These are phyloP conservation scores for Fusarium brachygibbosum DNA, from an alignment of 2,329 filamentous ascomycete species.

Conservation along the genomic window DNA sequence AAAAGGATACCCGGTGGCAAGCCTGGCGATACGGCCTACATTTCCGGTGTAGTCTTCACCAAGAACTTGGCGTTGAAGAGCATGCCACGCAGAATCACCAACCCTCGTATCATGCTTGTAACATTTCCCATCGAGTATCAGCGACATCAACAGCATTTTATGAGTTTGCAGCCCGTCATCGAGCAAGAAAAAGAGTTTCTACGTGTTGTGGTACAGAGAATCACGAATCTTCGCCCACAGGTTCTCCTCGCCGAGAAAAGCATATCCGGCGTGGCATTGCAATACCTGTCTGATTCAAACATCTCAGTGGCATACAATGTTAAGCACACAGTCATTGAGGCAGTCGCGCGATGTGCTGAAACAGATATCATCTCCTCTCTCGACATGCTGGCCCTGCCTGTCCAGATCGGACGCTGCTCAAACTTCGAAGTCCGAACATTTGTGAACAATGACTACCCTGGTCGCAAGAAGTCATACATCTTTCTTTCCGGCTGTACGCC, in stretches of 20 bases:
- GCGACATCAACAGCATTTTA: slow-evolving; percentile 88
- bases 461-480: slow-evolving; percentile 92
- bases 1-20: slow-evolving; percentile 95
- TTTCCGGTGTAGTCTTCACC: slow-evolving; percentile 96
- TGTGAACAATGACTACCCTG: slow-evolving; percentile 79
- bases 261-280: slow-evolving; percentile 89
- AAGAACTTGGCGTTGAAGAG: slow-evolving; percentile 97
- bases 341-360: slow-evolving; percentile 91
- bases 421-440: slow-evolving; percentile 97
- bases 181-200: slow-evolving; percentile 96
- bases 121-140: slow-evolving; percentile 98
- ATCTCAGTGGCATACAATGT: slow-evolving; percentile 97
- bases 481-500: slow-evolving; percentile 92
- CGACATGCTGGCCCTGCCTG: slow-evolving; percentile 83
- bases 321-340: slow-evolving; percentile 94
- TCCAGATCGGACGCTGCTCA: slow-evolving; percentile 82
- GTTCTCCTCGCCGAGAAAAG: slow-evolving; percentile 93
- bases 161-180: slow-evolving; percentile 97
- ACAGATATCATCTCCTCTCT: slow-evolving; percentile 94
- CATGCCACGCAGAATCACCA: slow-evolving; percentile 88
- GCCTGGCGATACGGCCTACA: slow-evolving; percentile 93
- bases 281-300: slow-evolving; percentile 87
- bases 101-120: slow-evolving; percentile 90
- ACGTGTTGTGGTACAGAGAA: slow-evolving; percentile 90
- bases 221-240: slow-evolving; percentile 86